phyloP scores from a whole-genome alignment of 192 early-diverging fungal genomes.

The Podila minutissima region DNA sequence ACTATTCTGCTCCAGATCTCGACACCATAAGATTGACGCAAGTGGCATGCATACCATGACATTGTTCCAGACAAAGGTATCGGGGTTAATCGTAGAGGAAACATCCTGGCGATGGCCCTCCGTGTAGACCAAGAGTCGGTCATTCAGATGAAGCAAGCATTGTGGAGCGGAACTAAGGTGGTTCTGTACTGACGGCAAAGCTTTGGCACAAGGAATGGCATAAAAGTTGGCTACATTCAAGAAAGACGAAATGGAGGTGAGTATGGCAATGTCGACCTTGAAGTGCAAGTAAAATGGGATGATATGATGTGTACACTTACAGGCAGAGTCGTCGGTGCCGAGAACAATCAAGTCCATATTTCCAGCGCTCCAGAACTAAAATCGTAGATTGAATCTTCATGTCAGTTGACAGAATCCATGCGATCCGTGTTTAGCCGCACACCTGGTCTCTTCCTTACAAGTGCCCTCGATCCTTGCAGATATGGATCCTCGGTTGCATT shows the following conservation, averaged over 20 bases:
- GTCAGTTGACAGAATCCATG: no score
- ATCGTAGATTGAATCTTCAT: neutral
- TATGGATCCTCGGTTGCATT: constrained; percentile 66
- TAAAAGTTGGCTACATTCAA: constrained; percentile 24
- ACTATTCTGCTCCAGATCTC: neutral
- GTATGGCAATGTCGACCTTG: constrained; percentile 52
- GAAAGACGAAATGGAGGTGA: constrained; percentile 1
- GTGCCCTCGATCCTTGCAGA: constrained; percentile 60
- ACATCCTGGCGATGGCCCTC: constrained; percentile 70
- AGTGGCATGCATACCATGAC: constrained; percentile 60
- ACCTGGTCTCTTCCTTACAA: constrained; percentile 55
- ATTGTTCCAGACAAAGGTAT: constrained; percentile 76
- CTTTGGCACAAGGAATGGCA: constrained; percentile 41
- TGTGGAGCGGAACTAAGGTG: constrained; percentile 47
- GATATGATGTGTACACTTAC: constrained; percentile 54
- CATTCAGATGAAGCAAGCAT: constrained; percentile 72
- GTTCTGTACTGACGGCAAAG: constrained; percentile 40
- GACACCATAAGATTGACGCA: neutral
- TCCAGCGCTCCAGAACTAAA: constrained; percentile 79
- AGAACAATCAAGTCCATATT: constrained; percentile 75
- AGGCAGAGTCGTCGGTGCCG: constrained; percentile 49
- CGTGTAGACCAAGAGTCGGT: constrained; percentile 73
- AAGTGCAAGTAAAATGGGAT: constrained; percentile 64
- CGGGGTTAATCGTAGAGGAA: constrained; percentile 71
- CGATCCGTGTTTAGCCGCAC: neutral